Evolutionary conservation across 768 basidiomycete species (phyloP), one percentile per base, ranked within the genome.

Genomic region (Boletales sp.): DNA sequence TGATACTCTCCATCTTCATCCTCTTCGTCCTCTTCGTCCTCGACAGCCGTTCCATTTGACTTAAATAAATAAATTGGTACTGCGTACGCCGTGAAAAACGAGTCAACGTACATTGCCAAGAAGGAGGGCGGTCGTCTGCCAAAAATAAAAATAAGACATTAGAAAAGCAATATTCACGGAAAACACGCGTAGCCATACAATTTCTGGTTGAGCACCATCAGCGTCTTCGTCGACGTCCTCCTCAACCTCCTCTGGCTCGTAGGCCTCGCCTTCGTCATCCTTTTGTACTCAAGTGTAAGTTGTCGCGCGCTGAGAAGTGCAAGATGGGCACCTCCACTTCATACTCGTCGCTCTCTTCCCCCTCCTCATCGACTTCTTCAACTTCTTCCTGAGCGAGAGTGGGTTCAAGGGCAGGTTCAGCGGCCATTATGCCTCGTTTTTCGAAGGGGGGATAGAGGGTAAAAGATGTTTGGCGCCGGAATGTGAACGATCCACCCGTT

Each of bases 291-390:
- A 19, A 34, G 40, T 38, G 34, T 15, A n/a, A 19, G 39, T 34
- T 10, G 25, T 5, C 17, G 30, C 30, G 36, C 36, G 17, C 12
- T 11, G 25, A 21, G 44, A 56, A 41, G 37, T 4, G 40, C 50
- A 39, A 8, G 13, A 39, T 10, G 41, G n/a, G 41, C 43, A 66
- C 65, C 53, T 67, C 60, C 21, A 53, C 3, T 0, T 62, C 65
- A 41, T 67, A 69, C 2, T 15, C n/a, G 18, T 66, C 65, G 28
- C 56, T 65, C 28, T 68, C 63, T n/a, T 69, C 67, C 12, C 45
- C 65, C 2, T 58, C 59, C 7, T 14, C 14, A 4, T 56, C 44
- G 18, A 6, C 3, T 28, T 51, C 51, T 8, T 32, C n/a, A 25
- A 35, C 40, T 33, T 60, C 55, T 18, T 53, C 39, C 1, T 3